These are phyloP conservation scores for Coniophora puteana DNA, from an alignment of 1,284 basidiomycete species.

Conservation along the genomic window DNA sequence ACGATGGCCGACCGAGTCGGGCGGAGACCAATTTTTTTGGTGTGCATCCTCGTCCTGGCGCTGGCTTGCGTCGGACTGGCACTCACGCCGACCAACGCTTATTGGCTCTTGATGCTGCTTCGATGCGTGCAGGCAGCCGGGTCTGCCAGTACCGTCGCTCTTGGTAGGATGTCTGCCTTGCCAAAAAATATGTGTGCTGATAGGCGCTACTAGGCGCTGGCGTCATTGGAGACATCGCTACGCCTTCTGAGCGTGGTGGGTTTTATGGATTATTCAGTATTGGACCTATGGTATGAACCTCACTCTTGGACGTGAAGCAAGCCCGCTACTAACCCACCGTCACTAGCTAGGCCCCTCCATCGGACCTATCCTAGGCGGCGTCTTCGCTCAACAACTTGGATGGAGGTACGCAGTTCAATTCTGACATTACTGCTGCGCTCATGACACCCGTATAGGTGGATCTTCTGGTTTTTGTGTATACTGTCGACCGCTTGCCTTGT, in stretches of 20 bases:
- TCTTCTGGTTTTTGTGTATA: constrained; percentile 54
- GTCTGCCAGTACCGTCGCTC: constrained; percentile 20
- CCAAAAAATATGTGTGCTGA: too few species aligned
- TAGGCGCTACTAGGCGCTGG: constrained; percentile 11
- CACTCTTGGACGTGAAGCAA: constrained; percentile 16
- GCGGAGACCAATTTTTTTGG: constrained; percentile 27
- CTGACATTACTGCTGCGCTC: not conserved
- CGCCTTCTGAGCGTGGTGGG: constrained; percentile 16
- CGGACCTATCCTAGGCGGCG: constrained; percentile 39
- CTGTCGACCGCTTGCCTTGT: constrained; percentile 34
- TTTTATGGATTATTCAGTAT: constrained; percentile 13
- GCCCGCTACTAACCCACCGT: not conserved
- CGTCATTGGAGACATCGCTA: constrained; percentile 19
- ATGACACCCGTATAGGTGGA: constrained; percentile 28
- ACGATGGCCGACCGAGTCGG: constrained; percentile 30
- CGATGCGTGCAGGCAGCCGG: constrained; percentile 30
- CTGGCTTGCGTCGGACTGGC: constrained; percentile 31
- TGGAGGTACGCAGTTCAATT: constrained; percentile 32
- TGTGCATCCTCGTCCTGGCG: constrained; percentile 25
- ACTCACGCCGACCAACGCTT: constrained; percentile 26
- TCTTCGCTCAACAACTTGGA: constrained; percentile 32
- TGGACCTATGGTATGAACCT: constrained; percentile 4
- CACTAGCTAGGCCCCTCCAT: constrained; percentile 33
- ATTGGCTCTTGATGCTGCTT: constrained; percentile 30
- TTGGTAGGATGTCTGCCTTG: too few species aligned